Conservation (phyloP, 805 yeast species). For the Grigorovia humatica region DNA sequence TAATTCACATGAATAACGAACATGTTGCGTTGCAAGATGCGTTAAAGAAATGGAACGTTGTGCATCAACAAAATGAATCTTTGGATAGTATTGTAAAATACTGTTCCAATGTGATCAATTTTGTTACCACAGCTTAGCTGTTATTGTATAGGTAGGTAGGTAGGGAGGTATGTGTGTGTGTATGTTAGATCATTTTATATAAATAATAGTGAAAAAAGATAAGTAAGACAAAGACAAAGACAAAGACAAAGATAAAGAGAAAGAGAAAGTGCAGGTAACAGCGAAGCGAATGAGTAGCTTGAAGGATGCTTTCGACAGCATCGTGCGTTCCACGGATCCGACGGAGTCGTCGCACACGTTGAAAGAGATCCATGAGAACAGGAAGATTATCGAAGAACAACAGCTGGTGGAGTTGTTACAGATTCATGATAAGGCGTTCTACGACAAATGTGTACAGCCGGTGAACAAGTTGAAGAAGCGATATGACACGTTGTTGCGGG, state of each 20-base stretch:
- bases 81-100: slow-evolving; percentile 65
- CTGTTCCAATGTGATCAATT: slow-evolving; percentile 68
- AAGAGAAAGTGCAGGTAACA: not conserved
- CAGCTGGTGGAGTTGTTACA: slow-evolving; percentile 21
- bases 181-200: too few species aligned
- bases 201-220: not conserved
- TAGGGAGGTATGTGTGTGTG: not conserved
- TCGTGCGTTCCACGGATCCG: not conserved
- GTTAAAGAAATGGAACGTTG: slow-evolving; percentile 39
- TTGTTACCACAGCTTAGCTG: slow-evolving; percentile 33
- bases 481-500: slow-evolving; percentile 7
- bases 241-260: not conserved
- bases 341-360: slow-evolving; percentile 9
- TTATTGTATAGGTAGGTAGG: too few species aligned
- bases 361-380: slow-evolving; percentile 21
- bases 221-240: not conserved
- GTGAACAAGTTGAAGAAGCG: slow-evolving; percentile 13
- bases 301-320: not conserved
- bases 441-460: slow-evolving; percentile 18
- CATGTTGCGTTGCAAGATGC: slow-evolving; percentile 36
- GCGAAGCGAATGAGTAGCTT: not conserved
- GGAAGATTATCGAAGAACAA: slow-evolving; percentile 16
- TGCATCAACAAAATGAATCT: slow-evolving; percentile 35
- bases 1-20: slow-evolving; percentile 36
- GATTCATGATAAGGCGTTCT: slow-evolving; percentile 22